Conservation (phyloP, 164 flowering plant genomes). For the Chimonanthus praecox region DNA sequence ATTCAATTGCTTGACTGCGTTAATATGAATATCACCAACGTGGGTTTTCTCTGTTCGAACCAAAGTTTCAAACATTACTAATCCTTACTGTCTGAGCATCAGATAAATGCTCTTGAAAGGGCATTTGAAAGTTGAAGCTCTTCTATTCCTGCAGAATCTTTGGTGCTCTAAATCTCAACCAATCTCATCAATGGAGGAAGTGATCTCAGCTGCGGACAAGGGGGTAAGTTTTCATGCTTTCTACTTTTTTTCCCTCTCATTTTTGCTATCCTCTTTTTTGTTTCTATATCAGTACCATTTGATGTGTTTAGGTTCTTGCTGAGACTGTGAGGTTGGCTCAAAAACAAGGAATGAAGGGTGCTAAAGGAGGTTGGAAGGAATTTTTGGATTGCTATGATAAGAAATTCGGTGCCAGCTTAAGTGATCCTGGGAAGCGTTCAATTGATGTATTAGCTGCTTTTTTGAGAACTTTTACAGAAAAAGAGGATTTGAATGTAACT, state of each 20-base stretch:
- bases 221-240: background rate
- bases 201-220: background rate
- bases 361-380: constrained; percentile 73
- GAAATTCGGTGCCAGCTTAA: constrained; percentile 49
- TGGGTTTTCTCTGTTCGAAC: too few species aligned
- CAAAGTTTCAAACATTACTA: too few species aligned
- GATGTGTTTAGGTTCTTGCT: constrained; percentile 46
- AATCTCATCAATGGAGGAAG: background rate
- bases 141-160: too few species aligned
- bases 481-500: constrained; percentile 55
- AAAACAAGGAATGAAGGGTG: constrained; percentile 56
- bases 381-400: constrained; percentile 48
- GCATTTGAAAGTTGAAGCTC: too few species aligned
- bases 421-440: constrained; percentile 73
- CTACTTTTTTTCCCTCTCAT: background rate
- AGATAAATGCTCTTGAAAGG: too few species aligned
- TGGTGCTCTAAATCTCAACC: too few species aligned
- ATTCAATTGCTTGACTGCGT: too few species aligned
- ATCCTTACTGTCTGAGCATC: too few species aligned
- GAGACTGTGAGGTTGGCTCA: constrained; percentile 69
- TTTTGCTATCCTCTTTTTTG: background rate
- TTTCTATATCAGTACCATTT: background rate
- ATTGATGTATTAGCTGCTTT: constrained; percentile 51
- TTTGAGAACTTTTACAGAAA: constrained; percentile 49
- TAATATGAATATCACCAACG: too few species aligned